Conservation (phyloP, 176 grass and related monocot genomes). For the Cenchrus americanus region DNA sequence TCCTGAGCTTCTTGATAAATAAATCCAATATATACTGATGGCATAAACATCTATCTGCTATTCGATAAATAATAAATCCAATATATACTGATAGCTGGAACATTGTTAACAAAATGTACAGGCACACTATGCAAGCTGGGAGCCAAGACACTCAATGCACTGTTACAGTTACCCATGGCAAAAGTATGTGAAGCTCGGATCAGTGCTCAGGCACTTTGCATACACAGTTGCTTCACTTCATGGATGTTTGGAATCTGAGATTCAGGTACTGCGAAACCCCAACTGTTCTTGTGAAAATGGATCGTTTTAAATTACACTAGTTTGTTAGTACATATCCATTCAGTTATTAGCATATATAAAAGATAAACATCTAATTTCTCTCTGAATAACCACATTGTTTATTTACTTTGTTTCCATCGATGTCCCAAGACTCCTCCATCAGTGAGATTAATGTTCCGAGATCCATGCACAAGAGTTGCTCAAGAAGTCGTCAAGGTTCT, state of each 20-base stretch:
- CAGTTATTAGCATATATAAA: not conserved
- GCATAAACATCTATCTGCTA: not conserved
- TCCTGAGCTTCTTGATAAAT: not conserved
- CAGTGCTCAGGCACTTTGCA: conserved; percentile 80
- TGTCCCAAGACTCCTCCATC: conserved; percentile 69
- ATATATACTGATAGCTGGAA: not conserved
- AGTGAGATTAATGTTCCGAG: conserved; percentile 66
- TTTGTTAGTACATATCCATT: not conserved
- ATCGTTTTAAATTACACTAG: not conserved
- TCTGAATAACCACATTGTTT: conserved; percentile 39
- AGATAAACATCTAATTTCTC: not conserved
- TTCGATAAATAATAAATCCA: not conserved
- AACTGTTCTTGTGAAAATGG: not conserved
- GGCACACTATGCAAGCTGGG: conserved; percentile 97
- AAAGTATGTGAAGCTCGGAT: conserved; percentile 94
- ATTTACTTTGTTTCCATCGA: not conserved
- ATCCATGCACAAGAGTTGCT: conserved; percentile 75
- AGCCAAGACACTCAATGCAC: conserved; percentile 85
- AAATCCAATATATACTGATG: not conserved
- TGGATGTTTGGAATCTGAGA: conserved; percentile 94
- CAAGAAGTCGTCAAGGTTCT: conserved; percentile 82
- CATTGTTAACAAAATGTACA: conserved; percentile 45
- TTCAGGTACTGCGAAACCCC: conserved; percentile 58
- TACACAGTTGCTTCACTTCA: conserved; percentile 85
- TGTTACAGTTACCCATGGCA: conserved; percentile 94